Percentiles rank a stretch among this genome's conserved stretches.
phyloP scores from a whole-genome alignment of 441 rosid species.

The Adansonia grandidieri region DNA sequence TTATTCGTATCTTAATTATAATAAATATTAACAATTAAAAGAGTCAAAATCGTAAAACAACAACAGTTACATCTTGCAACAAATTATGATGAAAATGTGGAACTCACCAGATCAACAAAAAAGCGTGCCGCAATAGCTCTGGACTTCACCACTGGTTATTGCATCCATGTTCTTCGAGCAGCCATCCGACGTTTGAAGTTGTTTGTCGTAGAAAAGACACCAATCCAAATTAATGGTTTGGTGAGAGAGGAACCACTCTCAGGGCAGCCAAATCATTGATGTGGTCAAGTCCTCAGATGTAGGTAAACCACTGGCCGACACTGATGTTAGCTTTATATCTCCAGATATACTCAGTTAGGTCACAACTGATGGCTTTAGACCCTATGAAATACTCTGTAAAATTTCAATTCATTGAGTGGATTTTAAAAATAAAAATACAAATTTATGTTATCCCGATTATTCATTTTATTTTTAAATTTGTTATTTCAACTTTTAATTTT shows the following conservation, averaged over 20 bases:
- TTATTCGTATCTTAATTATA: too few relatives aligned
- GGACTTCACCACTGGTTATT: constrained; percentile 69
- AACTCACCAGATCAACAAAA: constrained; percentile 92
- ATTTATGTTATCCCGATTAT: too few relatives aligned
- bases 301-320: constrained; percentile 72
- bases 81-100: constrained; percentile 27
- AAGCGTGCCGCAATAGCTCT: constrained; percentile 83
- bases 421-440: too few relatives aligned
- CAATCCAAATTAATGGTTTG: constrained; percentile 58
- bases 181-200: constrained; percentile 95
- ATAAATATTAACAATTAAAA: too few relatives aligned
- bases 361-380: constrained; percentile 74
- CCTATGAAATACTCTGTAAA: constrained; percentile 35
- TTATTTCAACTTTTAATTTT: too few relatives aligned
- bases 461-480: too few relatives aligned
- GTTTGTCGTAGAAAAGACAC: constrained; percentile 94
- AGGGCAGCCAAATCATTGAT: constrained; percentile 66
- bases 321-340: constrained; percentile 54
- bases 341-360: constrained; percentile 64
- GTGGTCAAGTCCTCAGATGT: constrained; percentile 68
- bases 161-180: constrained; percentile 98
- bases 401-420: too few relatives aligned
- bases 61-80: too few relatives aligned
- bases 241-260: constrained; percentile 61
- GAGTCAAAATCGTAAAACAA: too few relatives aligned